A percentile compares a stretch with the other conserved stretches of the same genome.
Evolutionary conservation across 495 filamentous ascomycete genomes (phyloP).

Genomic region (Stereocaulon alpinum): DNA sequence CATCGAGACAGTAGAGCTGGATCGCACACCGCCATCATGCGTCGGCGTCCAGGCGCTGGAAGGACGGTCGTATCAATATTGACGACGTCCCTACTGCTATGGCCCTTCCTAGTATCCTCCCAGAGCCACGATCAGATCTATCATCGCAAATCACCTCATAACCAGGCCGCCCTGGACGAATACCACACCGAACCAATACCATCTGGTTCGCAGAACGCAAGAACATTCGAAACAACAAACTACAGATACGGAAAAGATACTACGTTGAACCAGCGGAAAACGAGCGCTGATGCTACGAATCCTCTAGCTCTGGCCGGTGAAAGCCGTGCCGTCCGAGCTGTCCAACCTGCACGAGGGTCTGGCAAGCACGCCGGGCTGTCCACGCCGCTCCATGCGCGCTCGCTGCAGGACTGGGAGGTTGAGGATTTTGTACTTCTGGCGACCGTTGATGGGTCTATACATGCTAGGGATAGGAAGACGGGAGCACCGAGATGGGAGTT

Average conservation of each 20-base stretch:
- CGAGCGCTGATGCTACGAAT: constrained; percentile 84
- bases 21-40: constrained; percentile 18
- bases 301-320: constrained; percentile 80
- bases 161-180: constrained; percentile 27
- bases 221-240: constrained; percentile 19
- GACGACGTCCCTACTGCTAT: constrained; percentile 40
- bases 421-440: constrained; percentile 99
- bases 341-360: constrained; percentile 56
- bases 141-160: constrained; percentile 25
- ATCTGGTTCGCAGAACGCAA: constrained; percentile 20
- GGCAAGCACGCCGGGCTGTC: constrained; percentile 56
- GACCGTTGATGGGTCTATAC: constrained; percentile 95
- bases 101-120: constrained; percentile 40
- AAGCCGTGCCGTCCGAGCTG: constrained; percentile 69
- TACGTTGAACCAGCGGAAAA: constrained; percentile 37
- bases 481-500: constrained; percentile 76
- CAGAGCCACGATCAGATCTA: constrained; percentile 47
- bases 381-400: constrained; percentile 81
- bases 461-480: constrained; percentile 82
- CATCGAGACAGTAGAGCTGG: background rate
- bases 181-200: constrained; percentile 19
- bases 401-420: constrained; percentile 96
- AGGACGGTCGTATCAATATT: constrained; percentile 33
- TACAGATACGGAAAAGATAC: constrained; percentile 33
- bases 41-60: constrained; percentile 29